phyloP scores from a whole-genome alignment of 2,329 filamentous ascomycete genomes.

The Calonectria pseudoreteaudii region DNA sequence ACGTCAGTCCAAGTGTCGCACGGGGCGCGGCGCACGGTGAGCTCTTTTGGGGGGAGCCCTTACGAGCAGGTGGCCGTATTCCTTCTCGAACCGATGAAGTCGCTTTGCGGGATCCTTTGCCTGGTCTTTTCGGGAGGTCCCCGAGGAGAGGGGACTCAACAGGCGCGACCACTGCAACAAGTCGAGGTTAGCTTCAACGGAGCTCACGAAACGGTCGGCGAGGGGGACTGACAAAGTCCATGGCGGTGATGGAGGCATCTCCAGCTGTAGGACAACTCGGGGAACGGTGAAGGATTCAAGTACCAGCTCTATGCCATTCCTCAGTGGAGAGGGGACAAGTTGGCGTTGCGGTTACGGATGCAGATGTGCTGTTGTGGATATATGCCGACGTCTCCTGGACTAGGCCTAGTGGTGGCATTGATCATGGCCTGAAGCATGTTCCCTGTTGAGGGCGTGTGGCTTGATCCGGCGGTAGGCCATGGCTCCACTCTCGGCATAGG shows the following conservation, averaged over 20 bases:
- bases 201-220: constrained; percentile 14
- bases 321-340: constrained; percentile 30
- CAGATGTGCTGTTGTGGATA: constrained; percentile 9
- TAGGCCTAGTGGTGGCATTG: constrained; percentile 11
- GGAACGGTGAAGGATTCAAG: not conserved
- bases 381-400: constrained; percentile 17
- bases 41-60: constrained; percentile 34
- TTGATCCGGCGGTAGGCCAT: not conserved
- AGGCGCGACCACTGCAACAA: constrained; percentile 72
- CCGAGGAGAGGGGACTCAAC: constrained; percentile 71
- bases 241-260: constrained; percentile 61
- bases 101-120: constrained; percentile 73
- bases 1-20: constrained; percentile 15
- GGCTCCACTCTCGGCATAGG: not conserved
- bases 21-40: not conserved
- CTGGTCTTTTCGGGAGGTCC: constrained; percentile 67
- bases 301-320: constrained; percentile 26
- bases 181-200: constrained; percentile 27
- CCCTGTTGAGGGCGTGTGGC: constrained; percentile 24
- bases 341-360: constrained; percentile 31
- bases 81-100: constrained; percentile 74
- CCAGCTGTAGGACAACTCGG: constrained; percentile 35
- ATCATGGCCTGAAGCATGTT: constrained; percentile 20
- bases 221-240: constrained; percentile 66
- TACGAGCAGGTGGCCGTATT: constrained; percentile 73